Conservation (phyloP, 305 asterid genomes). For the Fraxinus sp. region DNA sequence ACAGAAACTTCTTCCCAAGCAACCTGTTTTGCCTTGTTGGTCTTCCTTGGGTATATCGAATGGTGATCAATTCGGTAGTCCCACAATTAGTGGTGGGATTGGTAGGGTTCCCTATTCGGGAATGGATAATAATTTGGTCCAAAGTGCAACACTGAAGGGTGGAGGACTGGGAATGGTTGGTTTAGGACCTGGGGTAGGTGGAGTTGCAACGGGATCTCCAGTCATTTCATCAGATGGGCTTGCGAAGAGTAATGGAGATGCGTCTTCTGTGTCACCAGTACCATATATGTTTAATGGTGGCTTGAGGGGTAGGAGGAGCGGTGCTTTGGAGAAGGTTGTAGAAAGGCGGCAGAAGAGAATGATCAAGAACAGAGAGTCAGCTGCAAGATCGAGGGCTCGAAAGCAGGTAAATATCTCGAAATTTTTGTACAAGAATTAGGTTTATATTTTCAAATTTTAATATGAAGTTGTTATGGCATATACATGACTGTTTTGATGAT, state of each 20-base stretch:
- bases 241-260: slow-evolving; percentile 67
- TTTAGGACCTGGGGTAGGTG: slow-evolving; percentile 25
- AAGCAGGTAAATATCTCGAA: slow-evolving; percentile 66
- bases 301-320: slow-evolving; percentile 64
- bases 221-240: slow-evolving; percentile 73
- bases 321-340: slow-evolving; percentile 83
- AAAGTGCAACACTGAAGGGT: slow-evolving; percentile 25
- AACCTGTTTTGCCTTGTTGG: slow-evolving; percentile 36
- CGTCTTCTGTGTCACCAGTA: slow-evolving; percentile 67
- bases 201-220: slow-evolving; percentile 52
- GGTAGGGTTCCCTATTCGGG: slow-evolving; percentile 32
- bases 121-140: slow-evolving; percentile 31
- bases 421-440: background rate
- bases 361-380: slow-evolving; percentile 91
- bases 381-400: slow-evolving; percentile 98
- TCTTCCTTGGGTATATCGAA: slow-evolving; percentile 33
- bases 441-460: background rate
- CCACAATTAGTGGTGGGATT: slow-evolving; percentile 30
- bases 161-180: slow-evolving; percentile 39
- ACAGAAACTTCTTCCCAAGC: slow-evolving; percentile 35
- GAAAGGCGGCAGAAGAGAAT: slow-evolving; percentile 96
- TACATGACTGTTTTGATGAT: background rate
- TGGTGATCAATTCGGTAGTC: slow-evolving; percentile 26
- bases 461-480: background rate
- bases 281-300: slow-evolving; percentile 75